phyloP scores from a whole-genome alignment of 169 alveolate species.

The Eimeria praecox region DNA sequence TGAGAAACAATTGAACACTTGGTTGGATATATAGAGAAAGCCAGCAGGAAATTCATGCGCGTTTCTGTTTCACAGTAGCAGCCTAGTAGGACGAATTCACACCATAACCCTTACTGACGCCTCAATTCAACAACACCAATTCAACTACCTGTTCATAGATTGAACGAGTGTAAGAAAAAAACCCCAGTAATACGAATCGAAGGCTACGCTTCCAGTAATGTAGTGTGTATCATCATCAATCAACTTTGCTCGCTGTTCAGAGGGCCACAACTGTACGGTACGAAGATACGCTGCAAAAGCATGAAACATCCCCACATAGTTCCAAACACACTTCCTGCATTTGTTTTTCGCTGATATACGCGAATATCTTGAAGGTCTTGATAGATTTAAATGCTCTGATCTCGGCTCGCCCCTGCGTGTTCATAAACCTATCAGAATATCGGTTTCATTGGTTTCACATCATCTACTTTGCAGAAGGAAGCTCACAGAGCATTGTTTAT shows the following conservation, averaged over 20 bases:
- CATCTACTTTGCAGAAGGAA: neutral
- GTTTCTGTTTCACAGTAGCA: neutral
- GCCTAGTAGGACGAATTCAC: neutral
- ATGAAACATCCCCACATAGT: neutral
- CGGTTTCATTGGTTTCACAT: neutral
- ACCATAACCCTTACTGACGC: neutral
- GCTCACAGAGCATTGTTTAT: neutral
- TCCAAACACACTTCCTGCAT: neutral
- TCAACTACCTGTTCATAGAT: neutral
- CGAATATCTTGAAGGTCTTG: neutral
- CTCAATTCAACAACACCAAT: neutral
- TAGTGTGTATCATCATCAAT: no score
- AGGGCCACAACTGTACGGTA: neutral
- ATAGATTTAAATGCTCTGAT: no score
- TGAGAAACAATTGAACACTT: neutral
- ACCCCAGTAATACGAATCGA: neutral
- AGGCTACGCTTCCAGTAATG: neutral
- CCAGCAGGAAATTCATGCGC: neutral
- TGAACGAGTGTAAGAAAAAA: no score
- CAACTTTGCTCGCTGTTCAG: neutral
- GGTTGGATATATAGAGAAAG: neutral
- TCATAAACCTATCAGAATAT: neutral
- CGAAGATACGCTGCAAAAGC: neutral
- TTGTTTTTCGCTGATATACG: neutral
- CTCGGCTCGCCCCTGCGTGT: neutral